These are phyloP conservation scores for Lactarius tabidus DNA, from an alignment of 768 basidiomycete genomes.

Conservation along the genomic window DNA sequence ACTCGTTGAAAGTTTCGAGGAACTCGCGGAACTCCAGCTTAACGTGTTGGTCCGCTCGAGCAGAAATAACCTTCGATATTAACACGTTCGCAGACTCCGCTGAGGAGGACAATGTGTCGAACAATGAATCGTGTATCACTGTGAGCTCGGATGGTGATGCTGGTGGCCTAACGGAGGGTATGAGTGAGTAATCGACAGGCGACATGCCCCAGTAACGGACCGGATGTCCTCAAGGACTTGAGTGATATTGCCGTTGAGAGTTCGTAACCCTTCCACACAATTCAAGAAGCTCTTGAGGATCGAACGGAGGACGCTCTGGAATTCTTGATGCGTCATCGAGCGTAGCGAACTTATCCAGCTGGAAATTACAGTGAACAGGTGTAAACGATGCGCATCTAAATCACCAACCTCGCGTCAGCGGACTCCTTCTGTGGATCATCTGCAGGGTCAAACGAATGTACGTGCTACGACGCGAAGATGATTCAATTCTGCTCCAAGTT, in stretches of 20 bases:
- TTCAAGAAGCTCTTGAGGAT: slow-evolving; percentile 62
- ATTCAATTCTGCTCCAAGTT: neutral
- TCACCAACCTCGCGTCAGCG: slow-evolving; percentile 10
- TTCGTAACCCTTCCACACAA: slow-evolving; percentile 63
- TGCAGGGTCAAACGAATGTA: slow-evolving; percentile 56
- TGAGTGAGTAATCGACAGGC: neutral
- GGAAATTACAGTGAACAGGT: neutral
- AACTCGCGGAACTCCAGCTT: slow-evolving; percentile 70
- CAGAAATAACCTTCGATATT: slow-evolving; percentile 70
- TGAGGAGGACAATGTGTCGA: slow-evolving; percentile 72
- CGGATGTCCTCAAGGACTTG: slow-evolving; percentile 51
- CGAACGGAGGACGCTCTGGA: slow-evolving; percentile 53
- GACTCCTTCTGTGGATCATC: slow-evolving; percentile 41
- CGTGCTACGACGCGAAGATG: slow-evolving; percentile 38
- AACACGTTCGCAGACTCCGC: slow-evolving; percentile 85
- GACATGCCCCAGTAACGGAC: slow-evolving; percentile 30
- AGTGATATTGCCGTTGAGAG: slow-evolving; percentile 53
- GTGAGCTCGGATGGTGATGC: slow-evolving; percentile 40
- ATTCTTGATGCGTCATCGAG: slow-evolving; percentile 64
- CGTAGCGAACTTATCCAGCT: slow-evolving; percentile 55
- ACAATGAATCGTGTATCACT: slow-evolving; percentile 58
- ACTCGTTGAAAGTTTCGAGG: slow-evolving; percentile 72
- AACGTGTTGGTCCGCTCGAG: slow-evolving; percentile 77
- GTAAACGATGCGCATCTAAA: neutral
- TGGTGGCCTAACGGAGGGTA: slow-evolving; percentile 34